Base-by-base conservation (phyloP, 495 filamentous ascomycete genomes). In the Rusavskia elegans region DNA sequence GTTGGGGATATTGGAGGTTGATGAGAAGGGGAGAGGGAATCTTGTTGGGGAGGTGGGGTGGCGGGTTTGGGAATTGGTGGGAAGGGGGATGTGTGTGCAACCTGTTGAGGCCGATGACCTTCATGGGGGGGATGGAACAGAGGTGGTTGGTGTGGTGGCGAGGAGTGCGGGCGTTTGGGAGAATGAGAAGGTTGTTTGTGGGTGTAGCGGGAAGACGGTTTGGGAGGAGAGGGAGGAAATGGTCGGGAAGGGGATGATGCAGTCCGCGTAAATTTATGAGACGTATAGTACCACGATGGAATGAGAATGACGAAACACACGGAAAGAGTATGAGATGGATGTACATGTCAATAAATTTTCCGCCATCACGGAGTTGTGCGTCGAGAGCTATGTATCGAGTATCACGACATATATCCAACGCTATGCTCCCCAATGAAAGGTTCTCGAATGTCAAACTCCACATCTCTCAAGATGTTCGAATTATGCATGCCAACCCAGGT, bases 191-290 rank as follows among this genome's bases (percentile, higher is more conserved):
- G 95, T 84, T 60, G 92, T 98, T 27, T 82, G 82, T 64, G 90
- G 85, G 14, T 97, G 92, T 67, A 93, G 87, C 39, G 92, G 92
- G 3, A 96, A 98, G 80, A 96, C 88, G 58, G 74, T 98, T 32
- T 98, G 92, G 92, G 83, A 97, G 66, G 92, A 98, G 73, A 76
- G 92, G 62, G 83, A 82, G 70, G 90, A 97, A 63, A 84, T 93
- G 68, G 80, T 89, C 44, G 72, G 68, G 44, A 84, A 83, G 68
- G 92, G 92, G 7, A 96, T 98, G 84, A 65, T 82, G 49, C 93
- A 51, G 25, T 50, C 10, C 20, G 42, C n/a, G n/a, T n/a, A n/a
- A 45, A n/a, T 3, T 16, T 19, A 19, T 40, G 19, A 40, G 13
- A 40, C 13, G 13, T 40, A n/a, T n/a, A n/a, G 38, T 5, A 5